Conservation (phyloP, 2,329 filamentous ascomycete genomes). For the Ascochyta lentis region DNA sequence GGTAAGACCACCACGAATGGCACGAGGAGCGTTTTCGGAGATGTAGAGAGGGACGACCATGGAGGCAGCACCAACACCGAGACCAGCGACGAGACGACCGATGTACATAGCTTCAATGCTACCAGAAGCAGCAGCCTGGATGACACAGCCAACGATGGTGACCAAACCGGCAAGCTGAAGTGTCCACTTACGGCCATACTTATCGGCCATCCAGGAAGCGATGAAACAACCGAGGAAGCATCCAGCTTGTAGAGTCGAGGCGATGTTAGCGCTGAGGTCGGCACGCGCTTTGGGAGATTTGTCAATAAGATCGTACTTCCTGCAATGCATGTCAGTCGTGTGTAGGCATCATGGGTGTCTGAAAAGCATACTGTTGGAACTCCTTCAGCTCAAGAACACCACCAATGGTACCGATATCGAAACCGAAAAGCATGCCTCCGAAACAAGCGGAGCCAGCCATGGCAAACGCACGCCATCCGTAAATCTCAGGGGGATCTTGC, state of each 20-base stretch:
- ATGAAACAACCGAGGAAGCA: conserved; percentile 70
- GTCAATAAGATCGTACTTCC: conserved; percentile 60
- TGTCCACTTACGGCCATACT: conserved; percentile 61
- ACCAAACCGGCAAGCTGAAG: conserved; percentile 65
- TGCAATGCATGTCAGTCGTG: conserved; percentile 30
- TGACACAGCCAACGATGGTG: conserved; percentile 66
- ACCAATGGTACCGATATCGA: conserved; percentile 71
- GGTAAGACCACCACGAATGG: conserved; percentile 65
- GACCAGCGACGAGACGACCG: conserved; percentile 64
- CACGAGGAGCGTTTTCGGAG: conserved; percentile 65
- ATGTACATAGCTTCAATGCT: conserved; percentile 69
- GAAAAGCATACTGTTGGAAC: conserved; percentile 59
- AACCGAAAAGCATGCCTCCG: conserved; percentile 72
- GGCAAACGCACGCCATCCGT: conserved; percentile 72
- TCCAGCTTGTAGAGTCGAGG: conserved; percentile 73
- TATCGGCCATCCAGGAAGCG: conserved; percentile 62
- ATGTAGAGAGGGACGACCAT: conserved; percentile 68
- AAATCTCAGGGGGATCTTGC: conserved; percentile 70
- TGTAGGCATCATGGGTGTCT: background rate
- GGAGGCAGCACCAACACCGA: conserved; percentile 59
- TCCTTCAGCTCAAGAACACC: conserved; percentile 68
- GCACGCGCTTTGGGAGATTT: conserved; percentile 53
- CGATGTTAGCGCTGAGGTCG: conserved; percentile 70
- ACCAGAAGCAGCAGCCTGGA: conserved; percentile 69
- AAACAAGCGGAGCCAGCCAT: conserved; percentile 72